Conservation (phyloP, 345 rosid genomes). For the Lepidium sativum region DNA sequence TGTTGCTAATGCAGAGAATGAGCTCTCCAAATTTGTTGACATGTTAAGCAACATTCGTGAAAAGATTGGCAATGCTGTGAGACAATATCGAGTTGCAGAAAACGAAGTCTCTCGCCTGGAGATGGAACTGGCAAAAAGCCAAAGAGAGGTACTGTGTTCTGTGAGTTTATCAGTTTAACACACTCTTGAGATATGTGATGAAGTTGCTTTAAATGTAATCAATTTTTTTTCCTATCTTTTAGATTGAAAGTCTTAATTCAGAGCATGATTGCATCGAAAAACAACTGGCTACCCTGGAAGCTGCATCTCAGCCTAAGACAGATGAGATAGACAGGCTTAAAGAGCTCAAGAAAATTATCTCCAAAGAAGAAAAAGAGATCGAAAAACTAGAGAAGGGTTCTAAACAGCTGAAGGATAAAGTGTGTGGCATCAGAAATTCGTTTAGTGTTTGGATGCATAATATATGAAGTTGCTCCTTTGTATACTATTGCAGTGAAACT, state of each 20-base stretch:
- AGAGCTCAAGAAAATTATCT: slow-evolving; percentile 53
- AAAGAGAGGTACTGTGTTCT: slow-evolving; percentile 54
- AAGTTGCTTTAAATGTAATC: background rate
- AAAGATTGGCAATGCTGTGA: slow-evolving; percentile 57
- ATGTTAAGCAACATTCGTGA: slow-evolving; percentile 48
- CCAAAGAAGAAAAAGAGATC: slow-evolving; percentile 64
- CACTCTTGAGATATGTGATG: slow-evolving; percentile 6
- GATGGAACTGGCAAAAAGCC: slow-evolving; percentile 87
- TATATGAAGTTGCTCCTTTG: slow-evolving; percentile 2
- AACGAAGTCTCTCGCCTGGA: slow-evolving; percentile 49
- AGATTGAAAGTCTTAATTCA: slow-evolving; percentile 78
- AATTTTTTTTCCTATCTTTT: slow-evolving; percentile 8
- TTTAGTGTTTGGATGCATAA: background rate
- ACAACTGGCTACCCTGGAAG: slow-evolving; percentile 70
- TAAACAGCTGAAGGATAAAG: slow-evolving; percentile 70
- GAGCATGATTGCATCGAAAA: slow-evolving; percentile 63
- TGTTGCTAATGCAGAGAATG: slow-evolving; percentile 59
- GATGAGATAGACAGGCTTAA: slow-evolving; percentile 61
- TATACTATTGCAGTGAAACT: background rate
- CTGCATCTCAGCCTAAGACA: slow-evolving; percentile 67
- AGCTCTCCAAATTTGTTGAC: slow-evolving; percentile 50
- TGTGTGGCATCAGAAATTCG: slow-evolving; percentile 19
- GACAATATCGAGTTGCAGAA: slow-evolving; percentile 55
- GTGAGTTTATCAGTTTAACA: background rate
- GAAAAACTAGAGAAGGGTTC: slow-evolving; percentile 58